phyloP scores from a whole-genome alignment of 345 rosid species.

The Corchorus capsularis region DNA sequence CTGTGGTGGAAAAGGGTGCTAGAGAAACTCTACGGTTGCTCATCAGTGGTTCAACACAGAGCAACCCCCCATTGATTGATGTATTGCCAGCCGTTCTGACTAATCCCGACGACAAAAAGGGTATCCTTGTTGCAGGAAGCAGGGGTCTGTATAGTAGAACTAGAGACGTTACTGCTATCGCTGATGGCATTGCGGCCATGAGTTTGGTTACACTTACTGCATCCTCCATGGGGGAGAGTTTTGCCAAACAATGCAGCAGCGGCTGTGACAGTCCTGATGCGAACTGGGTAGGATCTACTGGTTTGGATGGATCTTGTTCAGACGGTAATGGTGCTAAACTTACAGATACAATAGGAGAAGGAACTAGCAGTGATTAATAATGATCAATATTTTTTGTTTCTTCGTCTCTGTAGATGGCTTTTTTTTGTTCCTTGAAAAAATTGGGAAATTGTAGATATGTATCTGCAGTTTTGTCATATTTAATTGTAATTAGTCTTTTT shows the following conservation, averaged over 20 bases:
- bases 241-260: constrained; percentile 5
- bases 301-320: constrained; percentile 25
- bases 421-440: not conserved
- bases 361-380: constrained; percentile 22
- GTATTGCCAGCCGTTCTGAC: constrained; percentile 50
- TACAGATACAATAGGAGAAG: constrained; percentile 19
- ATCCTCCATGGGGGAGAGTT: constrained; percentile 16
- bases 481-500: constrained; percentile 37
- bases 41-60: constrained; percentile 61
- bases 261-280: constrained; percentile 13
- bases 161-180: constrained; percentile 46
- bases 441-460: constrained; percentile 27
- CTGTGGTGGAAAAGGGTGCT: constrained; percentile 81
- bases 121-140: constrained; percentile 49
- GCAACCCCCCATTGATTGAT: constrained; percentile 49
- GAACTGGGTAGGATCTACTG: constrained; percentile 18
- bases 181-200: constrained; percentile 40
- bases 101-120: constrained; percentile 38
- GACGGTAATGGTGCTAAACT: constrained; percentile 15
- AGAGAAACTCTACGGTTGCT: constrained; percentile 90
- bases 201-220: constrained; percentile 49
- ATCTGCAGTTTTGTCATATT: constrained; percentile 30
- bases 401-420: constrained; percentile 8
- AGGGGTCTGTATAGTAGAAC: constrained; percentile 66
- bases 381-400: not conserved